phyloP scores from a whole-genome alignment of 208 protist species.

The Porcisia hertigi region DNA sequence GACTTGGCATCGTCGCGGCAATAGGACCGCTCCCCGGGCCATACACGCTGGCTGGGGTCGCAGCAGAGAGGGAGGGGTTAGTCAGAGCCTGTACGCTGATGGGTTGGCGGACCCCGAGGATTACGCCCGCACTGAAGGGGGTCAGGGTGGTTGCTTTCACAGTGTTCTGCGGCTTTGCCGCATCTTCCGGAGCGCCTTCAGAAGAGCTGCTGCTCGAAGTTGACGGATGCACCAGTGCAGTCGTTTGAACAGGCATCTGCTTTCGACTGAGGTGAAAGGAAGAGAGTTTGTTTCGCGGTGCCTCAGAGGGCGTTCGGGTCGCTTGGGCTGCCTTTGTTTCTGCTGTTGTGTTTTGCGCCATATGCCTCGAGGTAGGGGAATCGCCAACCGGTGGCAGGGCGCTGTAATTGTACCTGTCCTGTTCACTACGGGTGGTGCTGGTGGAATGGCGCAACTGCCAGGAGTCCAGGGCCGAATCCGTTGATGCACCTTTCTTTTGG shows the following conservation, averaged over 20 bases:
- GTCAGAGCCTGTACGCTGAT: conserved; percentile 11
- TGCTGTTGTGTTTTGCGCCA: conserved; percentile 8
- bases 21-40: conserved; percentile 1
- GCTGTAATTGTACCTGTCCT: conserved; percentile 30
- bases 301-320: background rate
- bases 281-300: background rate
- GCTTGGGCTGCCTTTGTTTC: background rate
- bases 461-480: background rate
- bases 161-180: background rate
- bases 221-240: background rate
- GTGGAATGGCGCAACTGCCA: background rate
- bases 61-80: background rate
- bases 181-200: background rate
- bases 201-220: conserved; percentile 9
- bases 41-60: background rate
- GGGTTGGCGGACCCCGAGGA: conserved; percentile 25
- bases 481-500: background rate
- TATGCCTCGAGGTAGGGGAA: conserved; percentile 25
- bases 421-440: conserved; percentile 30
- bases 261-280: conserved; percentile 10
- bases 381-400: conserved; percentile 18
- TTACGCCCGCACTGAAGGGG: conserved; percentile 9
- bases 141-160: background rate
- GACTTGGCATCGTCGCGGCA: background rate
- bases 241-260: conserved; percentile 2